These are phyloP conservation scores for Penicillium sp. DNA, from an alignment of 2,329 filamentous ascomycete genomes.

Conservation along the genomic window DNA sequence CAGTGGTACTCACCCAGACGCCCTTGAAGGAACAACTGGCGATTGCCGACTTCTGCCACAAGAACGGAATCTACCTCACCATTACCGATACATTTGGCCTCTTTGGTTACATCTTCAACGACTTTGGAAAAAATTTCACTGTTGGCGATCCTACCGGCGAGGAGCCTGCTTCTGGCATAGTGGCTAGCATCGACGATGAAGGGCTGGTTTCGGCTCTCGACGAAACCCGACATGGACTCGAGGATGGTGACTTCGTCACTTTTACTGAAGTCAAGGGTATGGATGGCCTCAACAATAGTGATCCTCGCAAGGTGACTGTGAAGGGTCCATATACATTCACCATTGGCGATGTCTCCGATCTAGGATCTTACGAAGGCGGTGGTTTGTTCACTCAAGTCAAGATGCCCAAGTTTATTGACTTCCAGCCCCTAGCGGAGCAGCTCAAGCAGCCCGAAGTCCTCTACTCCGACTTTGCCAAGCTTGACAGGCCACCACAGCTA, in stretches of 20 bases:
- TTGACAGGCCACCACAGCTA: slow-evolving; percentile 87
- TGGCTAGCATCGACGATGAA: slow-evolving; percentile 83
- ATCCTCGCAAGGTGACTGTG: slow-evolving; percentile 85
- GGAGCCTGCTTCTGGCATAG: slow-evolving; percentile 78
- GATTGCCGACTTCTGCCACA: slow-evolving; percentile 90
- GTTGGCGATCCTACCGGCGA: slow-evolving; percentile 88
- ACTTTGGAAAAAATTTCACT: slow-evolving; percentile 93
- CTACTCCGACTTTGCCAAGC: slow-evolving; percentile 95
- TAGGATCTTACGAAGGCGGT: slow-evolving; percentile 82
- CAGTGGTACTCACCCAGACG: slow-evolving; percentile 84
- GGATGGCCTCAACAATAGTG: slow-evolving; percentile 77
- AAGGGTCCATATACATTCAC: slow-evolving; percentile 97
- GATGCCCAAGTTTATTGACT: slow-evolving; percentile 92
- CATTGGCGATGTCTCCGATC: slow-evolving; percentile 83
- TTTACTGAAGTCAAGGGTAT: slow-evolving; percentile 92
- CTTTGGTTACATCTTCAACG: slow-evolving; percentile 94
- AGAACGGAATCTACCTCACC: slow-evolving; percentile 87
- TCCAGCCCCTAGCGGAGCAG: slow-evolving; percentile 73
- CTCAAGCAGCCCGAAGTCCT: slow-evolving; percentile 84
- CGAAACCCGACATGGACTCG: slow-evolving; percentile 88
- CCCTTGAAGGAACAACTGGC: slow-evolving; percentile 73
- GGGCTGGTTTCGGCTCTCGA: slow-evolving; percentile 90
- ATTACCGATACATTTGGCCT: slow-evolving; percentile 86
- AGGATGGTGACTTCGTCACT: slow-evolving; percentile 94
- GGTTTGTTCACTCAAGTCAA: slow-evolving; percentile 95